phyloP scores from a whole-genome alignment of 2,329 filamentous ascomycete species.

The Cytospora piceae region DNA sequence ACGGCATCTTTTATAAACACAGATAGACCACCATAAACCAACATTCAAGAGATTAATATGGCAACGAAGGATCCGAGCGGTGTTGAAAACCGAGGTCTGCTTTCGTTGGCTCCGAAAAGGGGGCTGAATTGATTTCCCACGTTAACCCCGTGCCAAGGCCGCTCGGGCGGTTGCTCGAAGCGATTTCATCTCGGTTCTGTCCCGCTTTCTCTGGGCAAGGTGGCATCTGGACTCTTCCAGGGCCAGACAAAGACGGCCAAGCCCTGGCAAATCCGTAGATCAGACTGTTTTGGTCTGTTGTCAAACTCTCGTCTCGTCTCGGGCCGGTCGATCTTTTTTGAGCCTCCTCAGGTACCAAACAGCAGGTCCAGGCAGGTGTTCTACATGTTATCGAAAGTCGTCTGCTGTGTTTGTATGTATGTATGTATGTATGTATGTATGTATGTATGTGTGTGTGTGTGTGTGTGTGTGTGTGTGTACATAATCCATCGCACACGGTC shows the following conservation, averaged over 20 bases:
- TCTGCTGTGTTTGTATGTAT: too few species aligned
- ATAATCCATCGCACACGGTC: background rate
- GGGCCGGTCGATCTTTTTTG: background rate
- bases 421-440: too few species aligned
- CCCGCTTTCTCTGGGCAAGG: background rate
- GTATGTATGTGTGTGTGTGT: too few species aligned
- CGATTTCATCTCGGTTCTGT: background rate
- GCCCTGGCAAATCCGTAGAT: slow-evolving; percentile 1
- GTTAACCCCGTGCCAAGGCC: background rate
- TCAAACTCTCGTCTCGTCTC: background rate
- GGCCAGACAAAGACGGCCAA: background rate
- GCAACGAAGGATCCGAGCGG: background rate
- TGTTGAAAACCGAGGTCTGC: background rate
- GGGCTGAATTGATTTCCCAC: background rate
- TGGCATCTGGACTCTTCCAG: too few species aligned
- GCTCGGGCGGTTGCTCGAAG: background rate
- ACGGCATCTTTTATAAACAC: background rate
- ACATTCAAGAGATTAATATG: background rate
- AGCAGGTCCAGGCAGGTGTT: background rate
- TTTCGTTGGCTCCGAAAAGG: slow-evolving; percentile 1
- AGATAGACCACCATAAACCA: background rate
- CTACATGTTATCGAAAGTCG: background rate
- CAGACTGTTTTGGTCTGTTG: background rate
- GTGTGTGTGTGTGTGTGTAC: too few species aligned
- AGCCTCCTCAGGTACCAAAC: background rate